Conservation (phyloP, 2,329 filamentous ascomycete genomes). For the Calonectria crousiana region DNA sequence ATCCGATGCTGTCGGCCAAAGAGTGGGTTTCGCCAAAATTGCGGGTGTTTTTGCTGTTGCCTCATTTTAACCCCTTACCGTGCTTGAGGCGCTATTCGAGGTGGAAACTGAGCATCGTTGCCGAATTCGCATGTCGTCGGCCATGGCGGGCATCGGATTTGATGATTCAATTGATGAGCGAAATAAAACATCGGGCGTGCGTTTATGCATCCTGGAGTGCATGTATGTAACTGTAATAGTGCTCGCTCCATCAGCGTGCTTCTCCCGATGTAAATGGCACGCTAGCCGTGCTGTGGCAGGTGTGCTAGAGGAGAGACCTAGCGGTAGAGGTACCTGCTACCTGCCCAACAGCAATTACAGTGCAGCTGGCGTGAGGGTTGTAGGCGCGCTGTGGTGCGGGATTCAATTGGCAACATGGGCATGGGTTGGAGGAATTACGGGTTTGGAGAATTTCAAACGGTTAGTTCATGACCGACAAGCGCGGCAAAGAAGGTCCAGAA, state of each 20-base stretch:
- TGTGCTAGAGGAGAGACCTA: neutral
- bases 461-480: slow-evolving; percentile 30
- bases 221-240: slow-evolving; percentile 1
- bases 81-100: slow-evolving; percentile 8
- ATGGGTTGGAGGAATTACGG: slow-evolving; percentile 23
- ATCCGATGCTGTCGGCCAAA: slow-evolving; percentile 33
- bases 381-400: neutral
- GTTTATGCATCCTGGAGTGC: neutral
- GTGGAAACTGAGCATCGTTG: slow-evolving; percentile 18
- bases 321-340: neutral
- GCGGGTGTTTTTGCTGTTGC: slow-evolving; percentile 15
- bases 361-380: neutral
- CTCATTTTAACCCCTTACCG: slow-evolving; percentile 19
- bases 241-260: neutral
- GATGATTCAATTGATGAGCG: slow-evolving; percentile 5
- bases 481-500: slow-evolving; percentile 24
- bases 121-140: slow-evolving; percentile 8
- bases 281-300: neutral
- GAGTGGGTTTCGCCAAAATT: slow-evolving; percentile 37
- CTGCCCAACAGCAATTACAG: neutral
- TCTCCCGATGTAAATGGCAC: neutral
- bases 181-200: neutral
- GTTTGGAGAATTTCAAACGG: slow-evolving; percentile 12
- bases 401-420: slow-evolving; percentile 24
- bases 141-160: slow-evolving; percentile 17